phyloP scores from a whole-genome alignment of 2,329 filamentous ascomycete genomes.

The Gnomoniopsis sp. region DNA sequence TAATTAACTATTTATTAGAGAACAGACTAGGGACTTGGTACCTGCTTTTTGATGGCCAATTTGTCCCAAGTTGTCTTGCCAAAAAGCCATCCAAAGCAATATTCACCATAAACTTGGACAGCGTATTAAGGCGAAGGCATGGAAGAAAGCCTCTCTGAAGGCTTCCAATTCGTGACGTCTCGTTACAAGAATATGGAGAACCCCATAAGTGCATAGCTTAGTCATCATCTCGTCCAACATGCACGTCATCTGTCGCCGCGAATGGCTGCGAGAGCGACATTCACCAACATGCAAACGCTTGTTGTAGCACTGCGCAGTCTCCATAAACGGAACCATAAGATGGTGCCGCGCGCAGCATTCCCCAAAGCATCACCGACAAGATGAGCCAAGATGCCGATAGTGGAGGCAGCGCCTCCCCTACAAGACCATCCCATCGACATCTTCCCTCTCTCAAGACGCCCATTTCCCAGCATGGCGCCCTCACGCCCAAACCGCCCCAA shows the following conservation, averaged over 20 bases:
- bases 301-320: not conserved
- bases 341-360: not conserved
- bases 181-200: not conserved
- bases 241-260: no score
- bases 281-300: not conserved
- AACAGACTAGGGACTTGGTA: no score
- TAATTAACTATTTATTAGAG: no score
- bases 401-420: constrained; percentile 9
- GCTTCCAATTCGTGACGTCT: no score
- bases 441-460: constrained; percentile 8
- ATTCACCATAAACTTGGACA: no score
- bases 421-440: constrained; percentile 4
- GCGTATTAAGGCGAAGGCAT: no score
- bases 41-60: no score
- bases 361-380: constrained; percentile 2
- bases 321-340: not conserved
- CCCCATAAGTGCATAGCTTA: not conserved
- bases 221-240: not conserved
- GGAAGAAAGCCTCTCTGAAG: no score
- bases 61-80: no score
- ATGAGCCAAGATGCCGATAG: constrained; percentile 9
- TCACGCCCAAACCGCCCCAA: constrained; percentile 3
- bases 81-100: no score
- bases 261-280: no score
- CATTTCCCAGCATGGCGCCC: not conserved